phyloP scores from a whole-genome alignment of 495 filamentous ascomycete species.

The Durotheca rogersii region DNA sequence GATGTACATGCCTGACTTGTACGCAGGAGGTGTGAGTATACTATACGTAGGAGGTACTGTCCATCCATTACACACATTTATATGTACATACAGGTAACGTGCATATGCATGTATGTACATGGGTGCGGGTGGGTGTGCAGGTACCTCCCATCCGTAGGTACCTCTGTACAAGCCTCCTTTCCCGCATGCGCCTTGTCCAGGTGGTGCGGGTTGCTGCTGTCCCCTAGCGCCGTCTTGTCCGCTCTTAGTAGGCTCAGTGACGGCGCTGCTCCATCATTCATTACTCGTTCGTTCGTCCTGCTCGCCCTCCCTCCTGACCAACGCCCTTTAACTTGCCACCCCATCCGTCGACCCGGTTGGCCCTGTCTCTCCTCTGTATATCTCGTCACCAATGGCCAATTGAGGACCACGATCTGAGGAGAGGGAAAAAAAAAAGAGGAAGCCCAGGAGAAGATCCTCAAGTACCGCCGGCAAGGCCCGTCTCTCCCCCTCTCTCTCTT shows the following conservation, averaged over 20 bases:
- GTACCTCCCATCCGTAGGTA: neutral
- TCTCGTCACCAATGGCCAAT: conserved; percentile 14
- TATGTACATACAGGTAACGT: too few species aligned
- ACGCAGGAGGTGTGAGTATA: too few species aligned
- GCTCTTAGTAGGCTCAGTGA: too few species aligned
- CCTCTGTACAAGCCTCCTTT: neutral
- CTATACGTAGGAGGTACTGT: too few species aligned
- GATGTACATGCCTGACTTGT: too few species aligned
- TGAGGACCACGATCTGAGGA: conserved; percentile 26
- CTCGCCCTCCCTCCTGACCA: conserved; percentile 9
- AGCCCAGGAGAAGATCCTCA: conserved; percentile 10
- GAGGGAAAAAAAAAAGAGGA: too few species aligned
- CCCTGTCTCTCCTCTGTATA: conserved; percentile 10
- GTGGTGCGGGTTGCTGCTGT: too few species aligned
- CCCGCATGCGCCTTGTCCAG: neutral
- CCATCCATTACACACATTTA: too few species aligned
- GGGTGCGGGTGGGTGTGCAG: too few species aligned
- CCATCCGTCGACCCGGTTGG: conserved; percentile 32
- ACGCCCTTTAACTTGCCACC: conserved; percentile 26
- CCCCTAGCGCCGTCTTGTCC: neutral
- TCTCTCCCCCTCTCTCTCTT: conserved; percentile 15
- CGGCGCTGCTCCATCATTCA: conserved; percentile 1
- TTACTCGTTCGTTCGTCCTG: conserved; percentile 1
- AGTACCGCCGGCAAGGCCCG: conserved; percentile 14
- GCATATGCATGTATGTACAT: too few species aligned